Conservation (phyloP, 2,329 filamentous ascomycete species). For the Hypocreales sp. region DNA sequence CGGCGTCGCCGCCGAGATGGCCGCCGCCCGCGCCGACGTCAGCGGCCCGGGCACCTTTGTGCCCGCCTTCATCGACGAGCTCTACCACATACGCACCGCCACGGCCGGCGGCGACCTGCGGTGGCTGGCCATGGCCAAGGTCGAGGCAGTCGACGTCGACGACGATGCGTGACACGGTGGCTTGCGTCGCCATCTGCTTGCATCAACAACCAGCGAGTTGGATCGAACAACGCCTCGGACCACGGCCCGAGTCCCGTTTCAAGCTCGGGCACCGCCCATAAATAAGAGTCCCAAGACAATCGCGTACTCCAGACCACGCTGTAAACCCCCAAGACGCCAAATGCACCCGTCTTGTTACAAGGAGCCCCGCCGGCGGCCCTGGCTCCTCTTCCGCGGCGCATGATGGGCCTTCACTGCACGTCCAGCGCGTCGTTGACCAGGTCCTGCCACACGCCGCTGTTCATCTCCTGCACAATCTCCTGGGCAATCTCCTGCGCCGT, state of each 20-base stretch:
- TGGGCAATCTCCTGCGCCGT: conserved; percentile 8
- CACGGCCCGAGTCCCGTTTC: too few relatives aligned
- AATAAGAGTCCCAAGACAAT: too few relatives aligned
- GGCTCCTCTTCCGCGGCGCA: too few relatives aligned
- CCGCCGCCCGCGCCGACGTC: conserved; percentile 49
- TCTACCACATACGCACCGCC: conserved; percentile 33
- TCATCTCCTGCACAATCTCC: conserved; percentile 6
- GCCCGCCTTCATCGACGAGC: conserved; percentile 66
- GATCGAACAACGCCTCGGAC: too few relatives aligned
- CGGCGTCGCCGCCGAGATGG: conserved; percentile 56
- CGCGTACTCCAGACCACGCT: too few relatives aligned
- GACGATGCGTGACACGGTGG: too few relatives aligned
- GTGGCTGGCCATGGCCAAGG: conserved; percentile 37
- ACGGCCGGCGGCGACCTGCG: conserved; percentile 28
- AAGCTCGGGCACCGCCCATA: too few relatives aligned
- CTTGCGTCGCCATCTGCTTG: too few relatives aligned
- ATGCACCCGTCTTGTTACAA: too few relatives aligned
- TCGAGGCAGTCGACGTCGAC: conserved; percentile 21
- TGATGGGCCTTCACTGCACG: conserved; percentile 1
- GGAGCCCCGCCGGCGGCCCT: too few relatives aligned
- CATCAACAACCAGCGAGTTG: too few relatives aligned
- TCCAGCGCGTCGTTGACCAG: conserved; percentile 3
- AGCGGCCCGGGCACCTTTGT: conserved; percentile 77
- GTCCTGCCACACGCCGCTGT: conserved; percentile 7
- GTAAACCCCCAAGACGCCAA: too few relatives aligned